These are phyloP conservation scores for Cystofilobasidium capitatum DNA, from an alignment of 768 basidiomycete genomes.

Conservation along the genomic window DNA sequence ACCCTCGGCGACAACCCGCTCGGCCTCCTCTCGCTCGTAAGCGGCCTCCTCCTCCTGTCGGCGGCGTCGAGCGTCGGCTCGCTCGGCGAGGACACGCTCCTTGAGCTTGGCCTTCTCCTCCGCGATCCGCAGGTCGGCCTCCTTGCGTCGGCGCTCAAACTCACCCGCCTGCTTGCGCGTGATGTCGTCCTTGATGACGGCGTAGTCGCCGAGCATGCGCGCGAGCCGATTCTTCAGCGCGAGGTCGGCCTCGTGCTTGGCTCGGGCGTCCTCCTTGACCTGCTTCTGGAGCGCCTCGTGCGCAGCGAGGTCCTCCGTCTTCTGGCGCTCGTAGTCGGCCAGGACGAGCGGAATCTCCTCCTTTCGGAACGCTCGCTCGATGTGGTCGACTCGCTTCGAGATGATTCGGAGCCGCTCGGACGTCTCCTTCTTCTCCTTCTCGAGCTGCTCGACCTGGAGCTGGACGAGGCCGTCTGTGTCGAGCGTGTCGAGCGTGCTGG, in stretches of 20 bases:
- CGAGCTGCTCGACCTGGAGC: conserved; percentile 86
- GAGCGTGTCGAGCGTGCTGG: conserved; percentile 70
- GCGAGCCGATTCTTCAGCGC: conserved; percentile 64
- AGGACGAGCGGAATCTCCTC: conserved; percentile 78
- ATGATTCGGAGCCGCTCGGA: conserved; percentile 70
- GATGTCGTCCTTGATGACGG: conserved; percentile 48
- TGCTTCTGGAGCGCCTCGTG: conserved; percentile 55
- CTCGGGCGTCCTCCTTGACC: conserved; percentile 50
- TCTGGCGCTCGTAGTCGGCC: conserved; percentile 78
- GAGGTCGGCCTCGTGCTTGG: conserved; percentile 57
- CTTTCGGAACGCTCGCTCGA: conserved; percentile 88
- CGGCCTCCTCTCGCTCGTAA: conserved; percentile 34
- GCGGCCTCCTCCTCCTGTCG: conserved; percentile 43
- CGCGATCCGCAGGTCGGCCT: conserved; percentile 59
- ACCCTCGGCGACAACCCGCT: conserved; percentile 33
- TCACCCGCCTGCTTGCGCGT: conserved; percentile 55
- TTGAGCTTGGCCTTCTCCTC: conserved; percentile 73
- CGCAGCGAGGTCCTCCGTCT: conserved; percentile 60
- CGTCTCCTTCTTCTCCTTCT: conserved; percentile 89
- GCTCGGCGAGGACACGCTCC: conserved; percentile 49
- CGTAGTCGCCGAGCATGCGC: conserved; percentile 65
- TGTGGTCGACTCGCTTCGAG: conserved; percentile 83
- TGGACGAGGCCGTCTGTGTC: conserved; percentile 78
- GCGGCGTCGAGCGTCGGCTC: conserved; percentile 46
- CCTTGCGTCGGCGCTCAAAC: conserved; percentile 51